phyloP scores from a whole-genome alignment of 129 eudicot genomes.

The Ambrosia trifida region DNA sequence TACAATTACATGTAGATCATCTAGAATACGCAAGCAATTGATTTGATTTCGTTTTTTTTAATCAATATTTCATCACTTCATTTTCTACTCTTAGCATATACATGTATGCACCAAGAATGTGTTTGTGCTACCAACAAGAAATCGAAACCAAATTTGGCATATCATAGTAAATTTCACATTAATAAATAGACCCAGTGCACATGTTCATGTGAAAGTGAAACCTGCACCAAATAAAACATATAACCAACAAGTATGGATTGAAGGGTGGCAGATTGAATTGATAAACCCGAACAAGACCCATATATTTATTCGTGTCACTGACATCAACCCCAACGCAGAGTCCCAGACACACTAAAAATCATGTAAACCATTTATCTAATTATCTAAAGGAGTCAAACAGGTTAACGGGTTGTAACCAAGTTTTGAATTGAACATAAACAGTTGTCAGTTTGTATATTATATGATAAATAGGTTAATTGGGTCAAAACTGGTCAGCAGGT shows the following conservation, averaged over 20 bases:
- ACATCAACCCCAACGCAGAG: background rate
- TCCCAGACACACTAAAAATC: background rate
- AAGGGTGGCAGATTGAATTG: background rate
- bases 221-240: background rate
- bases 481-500: background rate
- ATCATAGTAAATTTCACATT: background rate
- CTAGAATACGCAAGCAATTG: conserved; percentile 8
- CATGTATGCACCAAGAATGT: no score
- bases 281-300: background rate
- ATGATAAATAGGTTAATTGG: background rate
- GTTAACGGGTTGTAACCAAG: background rate
- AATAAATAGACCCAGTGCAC: background rate
- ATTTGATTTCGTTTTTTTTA: no score
- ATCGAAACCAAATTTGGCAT: background rate
- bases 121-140: background rate
- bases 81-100: no score
- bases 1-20: background rate
- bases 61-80: no score
- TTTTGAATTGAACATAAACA: no score
- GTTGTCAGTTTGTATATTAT: background rate
- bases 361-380: background rate
- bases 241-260: background rate
- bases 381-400: background rate
- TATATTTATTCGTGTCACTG: background rate
- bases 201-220: conserved; percentile 16